Evolutionary conservation across 2,329 filamentous ascomycete genomes (phyloP), one percentile per base, ranked within the genome.

Genomic region (Calonectria honghensis): DNA sequence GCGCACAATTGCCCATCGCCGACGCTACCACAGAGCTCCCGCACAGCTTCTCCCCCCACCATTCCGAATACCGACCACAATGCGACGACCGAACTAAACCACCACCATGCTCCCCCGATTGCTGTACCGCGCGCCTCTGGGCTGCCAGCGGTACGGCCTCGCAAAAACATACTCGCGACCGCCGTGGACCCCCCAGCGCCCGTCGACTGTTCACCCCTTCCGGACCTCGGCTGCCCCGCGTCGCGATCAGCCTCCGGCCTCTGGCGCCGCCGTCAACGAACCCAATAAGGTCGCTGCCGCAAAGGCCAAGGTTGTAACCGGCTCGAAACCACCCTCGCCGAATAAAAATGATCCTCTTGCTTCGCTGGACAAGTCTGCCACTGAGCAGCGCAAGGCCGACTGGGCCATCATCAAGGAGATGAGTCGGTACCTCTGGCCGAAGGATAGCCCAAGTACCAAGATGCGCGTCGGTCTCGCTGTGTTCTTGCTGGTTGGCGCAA

Each of bases 351-450:
- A 85, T 64, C 83, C 84, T 61, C 83, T 86, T 57, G 81, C 81
- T 37, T 57, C 73, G 13, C 77, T 79, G 37, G 85, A 86, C 27
- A 87, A 86, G 79, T 92, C 92, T 66, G 93, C 92, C 27, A 93
- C 96, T 80, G 95, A 98, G 86, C 97, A 99, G 89, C 92, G 97
- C 80, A 97, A 96, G 86, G 96, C 96, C 11, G 97, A 99, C 83
- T 98, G 96, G 96, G 96, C 96, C 63, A 99, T 99, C 79, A 97
- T 99, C 89, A 97, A 94, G 86, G 96, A 99, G 85, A 98, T 99
- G 96, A 93, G 94, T 74, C 93, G 93, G 76, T 99, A 99, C 85
- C 88, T 99, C 29, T 99, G 97, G 97, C 97, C 97, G 29, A 98
- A 97, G 88, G 93, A 96, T 84, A 93, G 93, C 70, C 76, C 84